Conservation (phyloP, 2,329 filamentous ascomycete genomes). For the Juglanconis sp. region DNA sequence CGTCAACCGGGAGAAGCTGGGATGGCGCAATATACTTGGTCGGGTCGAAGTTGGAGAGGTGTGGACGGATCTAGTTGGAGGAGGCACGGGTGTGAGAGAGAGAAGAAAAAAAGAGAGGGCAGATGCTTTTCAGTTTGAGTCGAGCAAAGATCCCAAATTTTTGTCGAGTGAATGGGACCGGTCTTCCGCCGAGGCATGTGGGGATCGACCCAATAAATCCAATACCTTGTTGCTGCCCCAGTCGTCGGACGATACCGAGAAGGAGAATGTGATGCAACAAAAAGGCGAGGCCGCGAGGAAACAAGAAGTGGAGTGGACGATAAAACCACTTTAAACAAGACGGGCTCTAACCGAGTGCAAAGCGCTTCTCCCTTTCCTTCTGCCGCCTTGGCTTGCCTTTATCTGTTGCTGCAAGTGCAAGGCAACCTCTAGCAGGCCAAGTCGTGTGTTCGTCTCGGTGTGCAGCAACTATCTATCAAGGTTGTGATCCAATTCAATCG, state of each 20-base stretch:
- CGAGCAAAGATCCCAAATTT: neutral
- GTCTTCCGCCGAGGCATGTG: conserved; percentile 9
- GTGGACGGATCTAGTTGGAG: too few species aligned
- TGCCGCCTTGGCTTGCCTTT: neutral
- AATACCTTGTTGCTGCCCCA: neutral
- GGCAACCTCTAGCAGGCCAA: conserved; percentile 4
- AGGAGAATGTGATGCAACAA: neutral
- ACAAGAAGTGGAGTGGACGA: neutral
- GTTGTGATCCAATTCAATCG: neutral
- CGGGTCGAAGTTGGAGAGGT: too few species aligned
- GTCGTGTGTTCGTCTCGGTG: conserved; percentile 3
- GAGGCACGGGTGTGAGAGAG: too few species aligned
- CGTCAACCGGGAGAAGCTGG: neutral
- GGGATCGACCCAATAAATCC: neutral
- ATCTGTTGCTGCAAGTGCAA: neutral
- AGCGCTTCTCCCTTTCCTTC: neutral
- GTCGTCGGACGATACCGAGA: neutral
- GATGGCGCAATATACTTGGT: neutral
- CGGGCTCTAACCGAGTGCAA: too few species aligned
- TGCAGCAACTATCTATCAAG: neutral
- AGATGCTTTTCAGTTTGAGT: neutral
- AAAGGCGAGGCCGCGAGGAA: conserved; percentile 7
- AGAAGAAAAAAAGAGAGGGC: too few species aligned
- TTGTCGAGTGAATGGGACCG: neutral
- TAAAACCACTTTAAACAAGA: neutral